Evolutionary conservation across 2,329 filamentous ascomycete species (phyloP), one percentile per base, ranked within the genome.

Genomic region (Rasamsonia emersonii): DNA sequence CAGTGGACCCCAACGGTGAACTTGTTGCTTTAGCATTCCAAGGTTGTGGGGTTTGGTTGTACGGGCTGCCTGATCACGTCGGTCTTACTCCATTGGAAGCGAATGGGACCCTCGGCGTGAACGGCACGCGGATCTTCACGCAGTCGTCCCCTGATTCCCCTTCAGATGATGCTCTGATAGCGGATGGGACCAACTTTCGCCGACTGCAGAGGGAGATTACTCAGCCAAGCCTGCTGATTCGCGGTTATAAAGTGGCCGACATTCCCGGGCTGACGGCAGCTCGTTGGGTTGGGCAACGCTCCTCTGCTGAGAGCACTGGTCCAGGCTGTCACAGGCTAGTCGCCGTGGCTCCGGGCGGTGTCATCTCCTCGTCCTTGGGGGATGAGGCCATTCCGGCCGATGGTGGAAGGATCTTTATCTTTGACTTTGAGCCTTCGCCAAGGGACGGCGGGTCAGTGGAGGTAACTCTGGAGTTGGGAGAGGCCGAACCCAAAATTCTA

Each of bases 301-400:
- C 65, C 8, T 56, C 57, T 24, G 65, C 68, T 36, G 73, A 77
- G 47, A 67, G 70, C 26, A 36, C 38, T 26, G 30, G 29, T 25
- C 35, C 36, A 30, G 43, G 41, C 7, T 23, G 42, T n/a, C 56
- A 59, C 40, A 53, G 65, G 36, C 62, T 91, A 15, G 67, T 86
- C n/a, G 70, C 82, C 18, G 78, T 81, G 24, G 82, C 83, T 4
- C 76, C 78, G 15, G 83, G 82, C 18, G 75, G 84, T 11, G 67
- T 75, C 16, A 69, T 71, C 1, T 64, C 70, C 1, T 68, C 73
- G 61, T 73, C 24, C 2, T 69, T 75, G 3, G 79, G 84, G 35
- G 78, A 85, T 41, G 82, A 86, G 43, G 77, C 75, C 28, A 74
- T 82, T 47, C 83, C 84, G 41, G 71, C 84, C n/a, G 84, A 89